Percentiles rank a stretch among this genome's conserved stretches.
These are phyloP conservation scores for Syzygium syzygioides DNA, from an alignment of 441 rosid genomes.

Conservation along the genomic window DNA sequence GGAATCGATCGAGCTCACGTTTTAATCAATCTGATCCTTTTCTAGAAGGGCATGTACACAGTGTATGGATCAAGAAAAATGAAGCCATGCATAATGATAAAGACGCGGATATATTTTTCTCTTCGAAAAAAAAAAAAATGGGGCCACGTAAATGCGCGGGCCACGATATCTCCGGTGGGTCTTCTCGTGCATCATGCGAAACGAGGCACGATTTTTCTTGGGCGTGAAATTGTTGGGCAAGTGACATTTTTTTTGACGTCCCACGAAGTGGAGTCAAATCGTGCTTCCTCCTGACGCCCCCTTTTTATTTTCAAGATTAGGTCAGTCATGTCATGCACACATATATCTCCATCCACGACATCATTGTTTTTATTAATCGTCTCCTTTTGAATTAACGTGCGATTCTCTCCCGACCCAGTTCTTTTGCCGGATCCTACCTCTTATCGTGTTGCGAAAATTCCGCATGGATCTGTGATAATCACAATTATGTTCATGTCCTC, in stretches of 20 bases:
- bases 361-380: neutral
- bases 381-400: neutral
- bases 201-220: neutral
- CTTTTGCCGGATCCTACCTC: neutral
- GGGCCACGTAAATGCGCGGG: neutral
- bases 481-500: neutral
- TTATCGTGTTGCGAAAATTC: neutral
- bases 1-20: rapidly evolving
- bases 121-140: neutral
- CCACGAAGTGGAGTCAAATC: neutral
- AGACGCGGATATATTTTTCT: neutral
- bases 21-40: neutral
- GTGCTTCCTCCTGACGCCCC: neutral
- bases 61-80: neutral
- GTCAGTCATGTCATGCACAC: neutral
- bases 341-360: neutral
- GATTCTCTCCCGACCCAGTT: neutral
- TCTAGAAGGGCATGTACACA: neutral
- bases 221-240: neutral
- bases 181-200: neutral
- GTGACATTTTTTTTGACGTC: neutral
- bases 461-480: neutral
- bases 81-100: neutral
- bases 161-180: neutral
- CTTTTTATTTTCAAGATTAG: neutral